phyloP scores from a whole-genome alignment of 345 rosid species.

The Hibiscus trionum region DNA sequence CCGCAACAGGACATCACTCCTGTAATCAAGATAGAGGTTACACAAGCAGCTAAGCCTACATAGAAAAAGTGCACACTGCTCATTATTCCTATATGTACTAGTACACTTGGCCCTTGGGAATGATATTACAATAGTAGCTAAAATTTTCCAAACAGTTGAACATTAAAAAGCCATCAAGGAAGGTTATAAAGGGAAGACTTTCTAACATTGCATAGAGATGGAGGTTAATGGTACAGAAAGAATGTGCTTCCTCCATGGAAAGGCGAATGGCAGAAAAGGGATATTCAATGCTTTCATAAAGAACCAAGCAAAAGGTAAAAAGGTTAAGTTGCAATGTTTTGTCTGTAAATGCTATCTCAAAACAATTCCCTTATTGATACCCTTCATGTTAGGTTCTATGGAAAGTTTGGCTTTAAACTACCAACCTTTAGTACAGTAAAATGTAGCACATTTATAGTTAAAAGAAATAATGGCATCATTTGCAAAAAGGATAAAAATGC shows the following conservation, averaged over 20 bases:
- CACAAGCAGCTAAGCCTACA: background rate
- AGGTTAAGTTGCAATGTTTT: background rate
- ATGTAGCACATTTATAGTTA: background rate
- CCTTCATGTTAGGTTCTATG: background rate
- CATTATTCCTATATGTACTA: background rate
- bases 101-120: too few species aligned
- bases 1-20: conserved; percentile 89
- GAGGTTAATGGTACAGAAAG: background rate
- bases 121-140: too few species aligned
- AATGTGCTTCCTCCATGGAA: background rate
- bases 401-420: background rate
- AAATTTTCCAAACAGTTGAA: background rate
- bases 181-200: background rate
- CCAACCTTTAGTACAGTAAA: background rate
- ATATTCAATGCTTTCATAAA: background rate
- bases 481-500: background rate
- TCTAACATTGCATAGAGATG: background rate
- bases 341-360: background rate
- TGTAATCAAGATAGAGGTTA: conserved; percentile 29
- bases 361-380: conserved; percentile 2
- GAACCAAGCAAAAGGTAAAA: background rate
- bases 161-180: background rate
- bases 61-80: background rate
- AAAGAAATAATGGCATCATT: background rate
- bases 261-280: background rate